Percentiles rank a stretch among this genome's conserved stretches.
Conservation (phyloP, 306 rosid genomes). For the Fragaria ananassa region DNA sequence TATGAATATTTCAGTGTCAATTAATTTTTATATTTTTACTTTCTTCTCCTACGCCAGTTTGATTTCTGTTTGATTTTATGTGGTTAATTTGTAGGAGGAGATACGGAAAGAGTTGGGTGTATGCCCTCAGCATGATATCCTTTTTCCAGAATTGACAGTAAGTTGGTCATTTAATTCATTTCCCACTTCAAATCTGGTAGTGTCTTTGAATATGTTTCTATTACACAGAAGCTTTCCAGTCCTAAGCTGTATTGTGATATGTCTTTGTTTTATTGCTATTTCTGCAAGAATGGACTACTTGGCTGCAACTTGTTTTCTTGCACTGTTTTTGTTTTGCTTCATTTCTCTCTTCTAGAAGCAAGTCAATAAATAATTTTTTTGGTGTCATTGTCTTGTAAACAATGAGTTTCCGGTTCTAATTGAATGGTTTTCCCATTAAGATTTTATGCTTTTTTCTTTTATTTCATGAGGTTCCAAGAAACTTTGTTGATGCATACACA, state of each 20-base stretch:
- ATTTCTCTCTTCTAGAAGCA: neutral
- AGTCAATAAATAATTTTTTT: neutral
- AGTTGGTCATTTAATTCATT: conserved; percentile 34
- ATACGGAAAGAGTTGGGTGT: conserved; percentile 93
- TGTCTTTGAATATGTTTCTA: neutral
- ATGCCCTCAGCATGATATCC: conserved; percentile 94
- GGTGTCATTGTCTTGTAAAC: neutral
- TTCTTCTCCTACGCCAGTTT: neutral
- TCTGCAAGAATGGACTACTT: neutral
- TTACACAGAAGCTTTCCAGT: neutral
- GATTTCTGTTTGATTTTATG: conserved; percentile 6
- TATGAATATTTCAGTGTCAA: neutral
- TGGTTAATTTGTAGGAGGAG: conserved; percentile 62
- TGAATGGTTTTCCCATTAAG: neutral
- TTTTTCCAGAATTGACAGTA: conserved; percentile 88
- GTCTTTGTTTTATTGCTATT: neutral
- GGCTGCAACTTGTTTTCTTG: neutral
- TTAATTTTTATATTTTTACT: neutral
- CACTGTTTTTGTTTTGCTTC: neutral
- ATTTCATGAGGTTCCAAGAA: neutral
- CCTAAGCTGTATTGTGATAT: neutral
- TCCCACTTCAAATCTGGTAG: conserved; percentile 14
- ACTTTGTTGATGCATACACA: neutral
- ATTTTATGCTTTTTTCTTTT: neutral
- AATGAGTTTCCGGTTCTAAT: neutral